phyloP scores from a whole-genome alignment of 139 green algal species.

The Astrephomene gubernaculifera region DNA sequence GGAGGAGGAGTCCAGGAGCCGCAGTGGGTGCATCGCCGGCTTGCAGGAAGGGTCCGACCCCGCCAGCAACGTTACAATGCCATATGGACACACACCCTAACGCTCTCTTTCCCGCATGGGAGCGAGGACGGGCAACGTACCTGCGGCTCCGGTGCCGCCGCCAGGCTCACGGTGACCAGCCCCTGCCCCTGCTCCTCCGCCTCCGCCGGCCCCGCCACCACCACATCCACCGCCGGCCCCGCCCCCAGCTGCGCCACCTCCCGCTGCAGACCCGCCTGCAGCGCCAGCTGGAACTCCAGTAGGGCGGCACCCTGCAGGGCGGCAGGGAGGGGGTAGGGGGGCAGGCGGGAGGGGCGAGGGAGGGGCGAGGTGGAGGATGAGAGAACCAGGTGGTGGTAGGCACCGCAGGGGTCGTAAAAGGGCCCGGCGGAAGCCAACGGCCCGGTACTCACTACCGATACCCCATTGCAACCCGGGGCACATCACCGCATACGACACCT shows the following conservation, averaged over 20 bases:
- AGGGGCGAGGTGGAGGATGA: not conserved
- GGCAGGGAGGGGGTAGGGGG: not conserved
- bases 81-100: too few species aligned
- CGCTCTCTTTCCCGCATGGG: too few species aligned
- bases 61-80: too few species aligned
- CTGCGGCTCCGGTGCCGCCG: conserved; percentile 6
- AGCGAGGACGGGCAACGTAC: conserved; percentile 8
- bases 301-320: conserved; percentile 26
- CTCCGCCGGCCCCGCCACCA: conserved; percentile 7
- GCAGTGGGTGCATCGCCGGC: too few species aligned
- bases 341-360: not conserved
- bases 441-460: too few species aligned
- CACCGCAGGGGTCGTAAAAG: too few species aligned
- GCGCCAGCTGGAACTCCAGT: conserved; percentile 10
- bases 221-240: not conserved
- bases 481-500: not conserved
- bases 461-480: not conserved
- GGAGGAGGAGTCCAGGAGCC: too few species aligned
- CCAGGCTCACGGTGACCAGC: not conserved
- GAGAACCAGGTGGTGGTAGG: too few species aligned
- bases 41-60: too few species aligned
- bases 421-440: too few species aligned
- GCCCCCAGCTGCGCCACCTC: not conserved
- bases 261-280: not conserved
- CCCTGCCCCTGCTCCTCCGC: conserved; percentile 1